Evolutionary conservation across 2,329 filamentous ascomycete species (phyloP).

Genomic region (Leptographium procerum): DNA sequence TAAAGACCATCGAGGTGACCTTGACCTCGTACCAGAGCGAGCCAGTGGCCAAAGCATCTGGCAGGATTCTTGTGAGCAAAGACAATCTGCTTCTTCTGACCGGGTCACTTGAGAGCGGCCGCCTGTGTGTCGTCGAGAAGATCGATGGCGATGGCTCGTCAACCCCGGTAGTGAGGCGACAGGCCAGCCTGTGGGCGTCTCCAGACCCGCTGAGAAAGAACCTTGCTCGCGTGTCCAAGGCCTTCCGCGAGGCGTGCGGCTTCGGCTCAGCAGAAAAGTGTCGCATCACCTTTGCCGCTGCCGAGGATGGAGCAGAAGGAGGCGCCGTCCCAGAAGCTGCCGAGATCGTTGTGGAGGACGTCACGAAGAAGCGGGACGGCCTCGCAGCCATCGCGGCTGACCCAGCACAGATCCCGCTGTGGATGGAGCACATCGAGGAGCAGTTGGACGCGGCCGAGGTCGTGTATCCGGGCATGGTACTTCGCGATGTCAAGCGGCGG

Average conservation of each 20-base stretch:
- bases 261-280: slow-evolving; percentile 60
- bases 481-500: slow-evolving; percentile 51
- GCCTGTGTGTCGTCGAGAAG: slow-evolving; percentile 11
- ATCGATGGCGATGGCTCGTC: neutral
- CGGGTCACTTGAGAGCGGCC: slow-evolving; percentile 10
- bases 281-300: slow-evolving; percentile 37
- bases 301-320: slow-evolving; percentile 26
- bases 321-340: slow-evolving; percentile 41
- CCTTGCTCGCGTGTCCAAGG: slow-evolving; percentile 51
- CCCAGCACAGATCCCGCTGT: slow-evolving; percentile 20
- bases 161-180: slow-evolving; percentile 1
- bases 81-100: slow-evolving; percentile 13
- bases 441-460: slow-evolving; percentile 42
- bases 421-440: slow-evolving; percentile 25
- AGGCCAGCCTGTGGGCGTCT: slow-evolving; percentile 9
- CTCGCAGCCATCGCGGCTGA: slow-evolving; percentile 14
- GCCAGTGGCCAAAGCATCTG: slow-evolving; percentile 7
- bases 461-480: slow-evolving; percentile 56
- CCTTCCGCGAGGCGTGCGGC: slow-evolving; percentile 59
- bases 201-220: slow-evolving; percentile 15
- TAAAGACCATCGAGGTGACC: slow-evolving; percentile 3
- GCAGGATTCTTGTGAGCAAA: slow-evolving; percentile 12
- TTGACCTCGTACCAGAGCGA: slow-evolving; percentile 4
- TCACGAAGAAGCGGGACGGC: slow-evolving; percentile 27
- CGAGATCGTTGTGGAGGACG: slow-evolving; percentile 49